Base-by-base conservation (phyloP, 768 basidiomycete species). In the Dictyophora rubrovolvata region DNA sequence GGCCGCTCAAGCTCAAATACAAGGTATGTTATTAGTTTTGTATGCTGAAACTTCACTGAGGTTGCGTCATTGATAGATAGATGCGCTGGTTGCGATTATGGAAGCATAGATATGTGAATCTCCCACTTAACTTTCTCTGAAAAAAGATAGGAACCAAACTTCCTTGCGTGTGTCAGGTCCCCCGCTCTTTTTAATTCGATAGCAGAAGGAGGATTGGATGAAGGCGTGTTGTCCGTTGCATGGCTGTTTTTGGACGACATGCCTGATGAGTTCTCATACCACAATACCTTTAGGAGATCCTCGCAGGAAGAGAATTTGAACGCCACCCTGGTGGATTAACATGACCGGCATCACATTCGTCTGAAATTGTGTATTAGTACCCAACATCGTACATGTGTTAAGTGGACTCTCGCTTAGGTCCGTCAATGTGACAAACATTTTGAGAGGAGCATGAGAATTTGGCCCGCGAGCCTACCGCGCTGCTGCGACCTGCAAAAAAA, bases 41-140 rank as follows among this genome's bases (percentile, higher is more conserved):
- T 10, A 11, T 22, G 14, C 18, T 18, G 4, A 34, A 22, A 18
- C 12, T 12, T 16, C 11, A 3, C 50, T 51, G 14, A 51, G n/a
- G 47, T 20, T 34, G 28, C 50, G 21, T 4, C 50, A 11, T 34
- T 48, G 47, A 48, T 21, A 56, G 55, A 56, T 11, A 49, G 20
- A 35, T 56, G 55, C 35, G 23, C 55, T 22, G 47, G 47, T 17
- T 56, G 55, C 22, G 1, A 28, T 16, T 56, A 21, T 48, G 55
- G 55, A 17, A 56, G 55, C 48, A 28, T 56, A 33, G 55, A 56
- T 22, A 56, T 56, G 55, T 56, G 10, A 42, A 12, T 12, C n/a
- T 49, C 34, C n/a, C 48, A 10, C n/a, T 28, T 3, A 22, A n/a
- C 10, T 5, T 20, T 33, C 37, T 4, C 14, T 18, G 33, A 42